A percentile compares a stretch with the other conserved stretches of the same genome.
These are phyloP conservation scores for Pseudonitzschia multiseries DNA, from an alignment of 108 stramenopile genomes.

Conservation along the genomic window DNA sequence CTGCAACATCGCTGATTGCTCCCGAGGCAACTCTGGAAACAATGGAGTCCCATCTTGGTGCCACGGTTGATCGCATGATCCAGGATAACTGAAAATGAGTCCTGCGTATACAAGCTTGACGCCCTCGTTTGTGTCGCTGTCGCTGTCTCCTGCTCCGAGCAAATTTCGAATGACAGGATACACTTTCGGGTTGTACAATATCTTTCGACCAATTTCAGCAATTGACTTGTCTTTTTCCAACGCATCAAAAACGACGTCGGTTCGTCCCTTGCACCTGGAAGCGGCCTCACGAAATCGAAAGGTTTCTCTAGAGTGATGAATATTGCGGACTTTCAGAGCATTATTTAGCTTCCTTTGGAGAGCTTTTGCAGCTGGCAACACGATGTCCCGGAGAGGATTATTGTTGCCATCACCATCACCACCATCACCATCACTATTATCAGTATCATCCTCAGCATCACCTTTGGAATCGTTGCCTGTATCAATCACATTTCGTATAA, in stretches of 20 bases:
- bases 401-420: not conserved
- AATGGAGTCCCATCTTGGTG: constrained; percentile 53
- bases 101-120: constrained; percentile 54
- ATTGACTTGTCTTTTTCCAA: not conserved
- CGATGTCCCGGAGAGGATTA: not conserved
- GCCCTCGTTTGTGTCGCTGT: not conserved
- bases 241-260: constrained; percentile 46
- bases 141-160: constrained; percentile 23
- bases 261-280: constrained; percentile 44
- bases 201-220: not conserved
- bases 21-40: constrained; percentile 34
- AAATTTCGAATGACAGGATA: constrained; percentile 33
- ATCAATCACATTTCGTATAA: constrained; percentile 5
- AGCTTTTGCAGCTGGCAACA: not conserved
- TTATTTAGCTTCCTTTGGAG: constrained; percentile 2
- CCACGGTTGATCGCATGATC: constrained; percentile 54
- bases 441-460: not conserved
- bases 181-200: constrained; percentile 29
- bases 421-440: too few relatives aligned
- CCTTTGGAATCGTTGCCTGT: too few relatives aligned
- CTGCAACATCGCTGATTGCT: not conserved
- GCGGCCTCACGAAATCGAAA: constrained; percentile 57
- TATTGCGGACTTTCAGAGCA: not conserved
- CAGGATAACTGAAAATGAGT: constrained; percentile 46
- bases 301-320: constrained; percentile 11